Evolutionary conservation across 1,284 basidiomycete species (phyloP), one percentile per base, ranked within the genome.

Genomic region (Stygiomarasmius scandens): DNA sequence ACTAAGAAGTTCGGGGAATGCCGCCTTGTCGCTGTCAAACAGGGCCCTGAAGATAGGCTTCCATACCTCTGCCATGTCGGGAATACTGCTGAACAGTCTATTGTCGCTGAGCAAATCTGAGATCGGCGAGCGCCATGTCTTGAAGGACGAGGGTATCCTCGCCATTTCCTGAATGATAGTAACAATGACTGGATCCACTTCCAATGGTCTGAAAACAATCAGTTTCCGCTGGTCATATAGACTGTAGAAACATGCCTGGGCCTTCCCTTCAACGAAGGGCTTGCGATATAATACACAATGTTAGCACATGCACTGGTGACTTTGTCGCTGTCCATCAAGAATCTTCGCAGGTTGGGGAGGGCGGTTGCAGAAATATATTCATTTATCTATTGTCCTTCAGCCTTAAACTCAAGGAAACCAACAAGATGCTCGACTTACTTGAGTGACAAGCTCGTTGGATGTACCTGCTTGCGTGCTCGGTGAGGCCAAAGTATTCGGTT

Each of bases 271-370:
- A 95, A 73, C 0, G 89, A 86, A 0, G 97, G 95, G 32, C 81
- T 85, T 32, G 98, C 78, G 46, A 98, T 85, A 67, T 93, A 94
- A 66, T 96, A 93, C 8, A 93, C 81, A 27, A 98, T 86, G 64
- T 92, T 95, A 41, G 81, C 87, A 69, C 93, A 96, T 2, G 89
- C 82, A 10, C 84, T 80, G 6, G 85, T 74, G 10, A 96, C 81
- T 69, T 89, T 93, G 74, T 99, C 97, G 24, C 84, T 83, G 61
- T 99, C 96, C 63, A 90, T 76, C 47, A 96, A 77, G 69, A 97
- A 89, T 59, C 84, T 86, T 19, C 93, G 86, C 52, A 98, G 70
- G 62, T 86, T 89, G 0, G 93, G 91, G 11, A 99, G 70, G 2
- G 89, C 85, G 20, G 79, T 81, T 0, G 76, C 75, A 0, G 90